Evolutionary conservation across 2,329 filamentous ascomycete genomes (phyloP).

Genomic region (Boeremia exigua): DNA sequence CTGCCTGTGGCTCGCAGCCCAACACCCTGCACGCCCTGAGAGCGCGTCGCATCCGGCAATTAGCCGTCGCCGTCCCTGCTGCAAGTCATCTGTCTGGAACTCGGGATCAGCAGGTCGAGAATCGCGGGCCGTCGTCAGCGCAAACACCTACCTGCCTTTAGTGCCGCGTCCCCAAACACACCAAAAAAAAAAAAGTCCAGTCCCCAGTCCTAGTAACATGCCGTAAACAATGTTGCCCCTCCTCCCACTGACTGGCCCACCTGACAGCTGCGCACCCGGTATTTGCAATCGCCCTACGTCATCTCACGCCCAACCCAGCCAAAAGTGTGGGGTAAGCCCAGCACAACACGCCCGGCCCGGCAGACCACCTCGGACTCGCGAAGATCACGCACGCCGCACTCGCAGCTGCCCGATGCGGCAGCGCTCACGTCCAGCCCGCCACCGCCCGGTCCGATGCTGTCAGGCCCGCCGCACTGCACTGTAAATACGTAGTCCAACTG

Average conservation of each 20-base stretch:
- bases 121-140: conserved; percentile 15
- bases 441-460: no score
- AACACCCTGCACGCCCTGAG: background rate
- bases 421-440: no score
- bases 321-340: conserved; percentile 14
- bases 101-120: conserved; percentile 26
- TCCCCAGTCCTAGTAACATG: no score
- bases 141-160: background rate
- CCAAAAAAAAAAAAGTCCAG: background rate
- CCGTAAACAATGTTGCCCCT: background rate
- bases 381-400: conserved; percentile 4
- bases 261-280: background rate
- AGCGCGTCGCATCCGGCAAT: background rate
- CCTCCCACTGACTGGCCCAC: no score
- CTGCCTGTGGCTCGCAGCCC: conserved; percentile 14
- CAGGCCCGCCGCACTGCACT: background rate
- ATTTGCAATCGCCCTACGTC: background rate
- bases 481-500: no score
- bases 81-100: conserved; percentile 32
- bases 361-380: background rate
- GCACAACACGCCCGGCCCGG: no score
- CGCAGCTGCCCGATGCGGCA: conserved; percentile 8
- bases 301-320: background rate
- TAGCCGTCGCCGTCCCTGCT: conserved; percentile 19
- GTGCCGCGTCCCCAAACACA: background rate